Base-by-base conservation (phyloP, 2,329 filamentous ascomycete species). In the Periconia digitata region DNA sequence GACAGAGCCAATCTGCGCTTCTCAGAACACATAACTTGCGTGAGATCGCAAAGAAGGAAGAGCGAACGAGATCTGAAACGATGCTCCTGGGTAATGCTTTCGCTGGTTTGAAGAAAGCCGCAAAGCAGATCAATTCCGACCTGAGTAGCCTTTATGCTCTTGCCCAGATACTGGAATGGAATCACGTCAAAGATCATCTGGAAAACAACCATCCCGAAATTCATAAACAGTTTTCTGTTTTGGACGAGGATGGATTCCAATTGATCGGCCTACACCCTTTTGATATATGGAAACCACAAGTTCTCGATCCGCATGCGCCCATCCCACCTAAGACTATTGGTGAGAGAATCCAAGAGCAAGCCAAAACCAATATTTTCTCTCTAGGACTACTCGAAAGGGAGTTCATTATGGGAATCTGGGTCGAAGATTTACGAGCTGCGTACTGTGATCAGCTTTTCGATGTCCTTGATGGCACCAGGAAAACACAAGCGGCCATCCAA, bases 1-100 rank as follows among this genome's bases (percentile, higher is more conserved):
- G 75, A 0, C 76, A 76, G 15, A 83, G 78, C 1, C 82, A 83
- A 49, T 84, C 81, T 0, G 75, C 80, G 23, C 56, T 67, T 1
- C 66, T 89, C 0, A 59, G 77, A 8, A 59, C 60, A 0, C 61
- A 79, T n/a, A 85, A 82, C 46, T 73, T 87, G 6, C 69, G 75
- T 2, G 40, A 46, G 12, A 41, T 66, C 6, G 35, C 53, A 10
- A 44, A 56, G 16, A 32, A 16, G 10, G 58, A 64, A 62, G 32
- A 67, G 58, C 0, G 60, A 53, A 23, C 0, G 64, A 64, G 37
- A 43, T 44, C 20, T 58, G 45, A 2, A 20, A 50, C 17, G 32
- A 55, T 2, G 43, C 43, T 1, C 49, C 47, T 17, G 45, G 47
- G n/a, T n/a, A n/a, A n/a, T n/a, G n/a, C n/a, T n/a, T n/a, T n/a